A percentile compares a stretch with the other conserved stretches of the same genome.
These are phyloP conservation scores for Forsythia viridissima DNA, from an alignment of 257 asterid species.

Conservation along the genomic window DNA sequence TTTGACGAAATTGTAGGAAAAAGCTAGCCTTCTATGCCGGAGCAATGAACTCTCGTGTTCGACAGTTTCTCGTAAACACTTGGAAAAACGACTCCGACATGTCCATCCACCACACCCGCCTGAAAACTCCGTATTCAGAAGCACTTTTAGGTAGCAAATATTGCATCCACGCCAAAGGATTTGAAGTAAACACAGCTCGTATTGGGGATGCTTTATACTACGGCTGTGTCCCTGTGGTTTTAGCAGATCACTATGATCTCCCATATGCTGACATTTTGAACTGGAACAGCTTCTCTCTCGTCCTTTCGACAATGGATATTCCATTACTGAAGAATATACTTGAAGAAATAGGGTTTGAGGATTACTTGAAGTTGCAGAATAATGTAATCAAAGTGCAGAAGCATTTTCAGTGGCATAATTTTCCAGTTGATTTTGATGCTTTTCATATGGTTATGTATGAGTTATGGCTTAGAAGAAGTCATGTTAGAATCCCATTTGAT, in stretches of 20 bases:
- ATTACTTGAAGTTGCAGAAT: conserved; percentile 55
- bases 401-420: conserved; percentile 72
- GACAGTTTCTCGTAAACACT: conserved; percentile 36
- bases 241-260: conserved; percentile 86
- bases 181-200: conserved; percentile 89
- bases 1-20: conserved; percentile 39
- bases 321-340: conserved; percentile 63
- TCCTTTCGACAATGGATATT: conserved; percentile 59
- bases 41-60: conserved; percentile 76
- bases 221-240: conserved; percentile 84
- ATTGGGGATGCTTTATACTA: conserved; percentile 78
- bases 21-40: conserved; percentile 84
- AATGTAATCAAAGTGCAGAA: conserved; percentile 65
- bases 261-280: conserved; percentile 69
- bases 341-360: conserved; percentile 13
- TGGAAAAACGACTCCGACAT: conserved; percentile 68
- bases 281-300: conserved; percentile 69
- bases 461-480: conserved; percentile 83
- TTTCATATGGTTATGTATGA: conserved; percentile 86
- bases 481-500: conserved; percentile 23
- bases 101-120: conserved; percentile 55
- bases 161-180: conserved; percentile 94
- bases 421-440: conserved; percentile 61
- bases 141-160: conserved; percentile 74
- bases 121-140: conserved; percentile 79